Base-by-base conservation (phyloP, 139 green algal species). In the Desmodesmus armatus region DNA sequence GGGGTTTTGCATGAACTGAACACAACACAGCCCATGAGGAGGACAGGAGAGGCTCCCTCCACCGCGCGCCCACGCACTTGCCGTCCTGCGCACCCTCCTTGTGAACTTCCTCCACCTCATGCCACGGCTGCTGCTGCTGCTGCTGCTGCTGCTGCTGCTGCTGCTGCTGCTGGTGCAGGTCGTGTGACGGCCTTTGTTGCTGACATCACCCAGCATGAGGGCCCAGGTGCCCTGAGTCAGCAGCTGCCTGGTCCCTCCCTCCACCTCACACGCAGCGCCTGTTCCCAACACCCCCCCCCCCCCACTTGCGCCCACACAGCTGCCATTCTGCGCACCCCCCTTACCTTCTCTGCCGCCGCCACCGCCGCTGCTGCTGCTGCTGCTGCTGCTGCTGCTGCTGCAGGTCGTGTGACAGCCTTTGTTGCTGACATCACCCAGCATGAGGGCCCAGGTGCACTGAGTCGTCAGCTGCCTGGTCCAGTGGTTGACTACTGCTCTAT, bases 361-460 rank as follows among this genome's bases (percentile, higher is more conserved):
- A 17, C 11, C 15, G n/a, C 63, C 21, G 63, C 63, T 41, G n/a
- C 27, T 41, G 66, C 37, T 47, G 67, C 37, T 5, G 67, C 4
- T 77, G 39, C 40, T 53, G 70, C 58, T 31, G 23, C 58, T 67
- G 58, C 58, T 67, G 21, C 44, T 65, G 75, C 79, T 43, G 41
- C 44, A 27, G 87, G 82, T 35, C 88, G 91, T 11, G 82, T 96
- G 44, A 69, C 75, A 19, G 94, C 92, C 6, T 98, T 98, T 80
- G 94, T 98, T 67, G 95, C 94, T 1, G 96, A 99, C 91, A 87
- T 98, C 39, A 96, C 95, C 0, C 2, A 19, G 3, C 89, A 93
- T 55, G 49, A 85, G 23, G n/a, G n/a, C n/a, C n/a, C n/a, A n/a
- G n/a, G n/a, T n/a, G n/a, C n/a, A n/a, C 81, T 96, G 49, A 33